Conservation (phyloP, 2,329 filamentous ascomycete species). For the Aspergillus sp. region DNA sequence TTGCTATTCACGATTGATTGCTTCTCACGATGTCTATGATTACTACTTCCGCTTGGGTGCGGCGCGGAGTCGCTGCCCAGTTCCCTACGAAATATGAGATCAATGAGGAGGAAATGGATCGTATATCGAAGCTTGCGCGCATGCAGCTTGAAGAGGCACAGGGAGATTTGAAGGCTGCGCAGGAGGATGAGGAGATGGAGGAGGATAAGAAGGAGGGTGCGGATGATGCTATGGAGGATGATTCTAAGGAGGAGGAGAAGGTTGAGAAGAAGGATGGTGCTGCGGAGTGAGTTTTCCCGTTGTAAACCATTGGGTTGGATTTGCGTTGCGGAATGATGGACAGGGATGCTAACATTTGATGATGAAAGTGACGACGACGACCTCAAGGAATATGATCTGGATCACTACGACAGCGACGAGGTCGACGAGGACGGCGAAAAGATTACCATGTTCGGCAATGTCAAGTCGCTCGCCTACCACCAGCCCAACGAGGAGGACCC, state of each 20-base stretch:
- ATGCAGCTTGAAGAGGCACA: slow-evolving; percentile 89
- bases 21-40: slow-evolving; percentile 63
- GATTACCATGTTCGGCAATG: slow-evolving; percentile 92
- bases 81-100: slow-evolving; percentile 75
- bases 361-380: slow-evolving; percentile 54
- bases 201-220: slow-evolving; percentile 38
- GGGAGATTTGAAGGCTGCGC: slow-evolving; percentile 76
- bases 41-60: slow-evolving; percentile 74
- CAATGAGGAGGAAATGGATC: slow-evolving; percentile 72
- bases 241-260: slow-evolving; percentile 29
- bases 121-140: slow-evolving; percentile 73
- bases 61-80: slow-evolving; percentile 72
- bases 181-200: slow-evolving; percentile 44
- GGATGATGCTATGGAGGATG: slow-evolving; percentile 26
- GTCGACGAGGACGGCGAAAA: slow-evolving; percentile 67
- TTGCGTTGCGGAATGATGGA: slow-evolving; percentile 49
- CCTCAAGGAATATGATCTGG: slow-evolving; percentile 92
- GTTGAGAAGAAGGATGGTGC: slow-evolving; percentile 26
- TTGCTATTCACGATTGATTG: not conserved
- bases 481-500: slow-evolving; percentile 92
- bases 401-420: slow-evolving; percentile 89
- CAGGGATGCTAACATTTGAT: no score
- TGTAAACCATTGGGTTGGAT: not conserved
- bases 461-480: slow-evolving; percentile 92
- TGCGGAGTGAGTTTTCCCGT: slow-evolving; percentile 11